These are phyloP conservation scores for Pterocarpus macrocarpus DNA, from an alignment of 306 rosid genomes.

Conservation along the genomic window DNA sequence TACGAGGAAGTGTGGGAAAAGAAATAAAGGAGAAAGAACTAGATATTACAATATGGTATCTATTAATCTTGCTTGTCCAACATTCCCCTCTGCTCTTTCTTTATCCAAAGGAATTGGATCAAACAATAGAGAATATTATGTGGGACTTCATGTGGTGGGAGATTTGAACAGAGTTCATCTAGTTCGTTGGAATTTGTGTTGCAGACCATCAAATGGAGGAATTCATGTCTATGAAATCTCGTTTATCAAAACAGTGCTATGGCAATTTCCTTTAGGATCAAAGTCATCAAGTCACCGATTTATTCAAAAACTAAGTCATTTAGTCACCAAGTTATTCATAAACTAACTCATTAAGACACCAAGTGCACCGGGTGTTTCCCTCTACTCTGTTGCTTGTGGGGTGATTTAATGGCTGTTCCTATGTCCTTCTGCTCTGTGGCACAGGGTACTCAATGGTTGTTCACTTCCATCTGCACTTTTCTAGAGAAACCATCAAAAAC, in stretches of 20 bases:
- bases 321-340: constrained; percentile 31
- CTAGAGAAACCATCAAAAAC: constrained; percentile 18
- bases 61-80: constrained; percentile 27
- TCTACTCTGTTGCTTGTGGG: constrained; percentile 1
- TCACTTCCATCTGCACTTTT: constrained; percentile 13
- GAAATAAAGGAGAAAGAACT: constrained; percentile 20
- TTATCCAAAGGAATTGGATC: not conserved
- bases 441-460: constrained; percentile 23
- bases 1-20: constrained; percentile 6
- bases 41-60: constrained; percentile 4
- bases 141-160: constrained; percentile 22
- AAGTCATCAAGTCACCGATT: constrained; percentile 11
- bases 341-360: constrained; percentile 16
- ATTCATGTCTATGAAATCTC: not conserved
- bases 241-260: constrained; percentile 2
- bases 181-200: constrained; percentile 14
- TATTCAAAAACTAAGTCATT: constrained; percentile 18
- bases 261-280: constrained; percentile 29
- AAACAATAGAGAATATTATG: constrained; percentile 25
- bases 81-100: constrained; percentile 15
- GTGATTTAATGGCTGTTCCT: constrained; percentile 24
- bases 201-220: constrained; percentile 21
- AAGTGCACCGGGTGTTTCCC: not conserved
- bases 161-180: constrained; percentile 9
- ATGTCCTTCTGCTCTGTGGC: constrained; percentile 14